Evolutionary conservation across 495 filamentous ascomycete genomes (phyloP).

Genomic region (Penicillium herquei): DNA sequence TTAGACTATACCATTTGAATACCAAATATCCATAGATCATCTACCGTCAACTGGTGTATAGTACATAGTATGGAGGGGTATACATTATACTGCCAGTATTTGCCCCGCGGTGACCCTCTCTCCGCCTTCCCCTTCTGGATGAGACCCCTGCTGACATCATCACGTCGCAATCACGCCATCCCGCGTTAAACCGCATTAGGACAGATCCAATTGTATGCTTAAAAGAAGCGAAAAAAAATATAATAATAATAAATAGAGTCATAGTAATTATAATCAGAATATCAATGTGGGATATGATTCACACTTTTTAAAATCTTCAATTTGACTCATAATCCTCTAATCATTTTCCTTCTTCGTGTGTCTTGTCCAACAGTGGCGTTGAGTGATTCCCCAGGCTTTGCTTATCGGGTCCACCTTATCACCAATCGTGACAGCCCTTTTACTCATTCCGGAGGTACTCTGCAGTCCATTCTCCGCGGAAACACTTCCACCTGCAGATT

Average conservation of each 20-base stretch:
- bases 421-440: conserved; percentile 23
- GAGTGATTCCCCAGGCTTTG: background rate
- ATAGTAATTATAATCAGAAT: background rate
- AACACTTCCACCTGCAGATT: background rate
- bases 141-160: conserved; percentile 13
- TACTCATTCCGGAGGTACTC: conserved; percentile 22
- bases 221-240: conserved; percentile 19
- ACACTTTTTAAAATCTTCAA: background rate
- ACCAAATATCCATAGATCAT: too few species aligned
- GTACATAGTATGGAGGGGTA: too few species aligned
- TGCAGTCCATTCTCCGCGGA: conserved; percentile 33
- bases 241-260: background rate
- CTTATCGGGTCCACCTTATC: conserved; percentile 28
- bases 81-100: too few species aligned
- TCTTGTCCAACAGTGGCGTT: background rate
- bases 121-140: background rate
- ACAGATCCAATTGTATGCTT: background rate
- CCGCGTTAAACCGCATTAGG: conserved; percentile 19
- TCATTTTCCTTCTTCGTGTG: background rate
- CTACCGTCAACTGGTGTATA: too few species aligned
- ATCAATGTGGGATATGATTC: background rate
- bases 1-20: too few species aligned
- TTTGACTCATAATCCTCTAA: background rate
- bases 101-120: background rate
- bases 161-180: conserved; percentile 23